Evolutionary conservation across 2,329 filamentous ascomycete genomes (phyloP).

Genomic region (Phialophora macrospora): DNA sequence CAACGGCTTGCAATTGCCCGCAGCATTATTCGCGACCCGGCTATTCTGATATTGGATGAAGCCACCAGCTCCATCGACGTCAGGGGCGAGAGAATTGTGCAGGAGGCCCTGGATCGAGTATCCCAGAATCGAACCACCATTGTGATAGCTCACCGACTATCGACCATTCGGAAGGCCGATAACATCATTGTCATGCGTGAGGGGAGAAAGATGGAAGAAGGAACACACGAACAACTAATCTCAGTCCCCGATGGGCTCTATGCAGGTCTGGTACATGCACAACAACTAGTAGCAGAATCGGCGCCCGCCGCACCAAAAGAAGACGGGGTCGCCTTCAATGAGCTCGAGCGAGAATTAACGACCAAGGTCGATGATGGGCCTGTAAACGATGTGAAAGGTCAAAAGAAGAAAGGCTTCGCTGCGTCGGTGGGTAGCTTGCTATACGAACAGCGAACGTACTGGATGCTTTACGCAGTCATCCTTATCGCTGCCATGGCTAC

Average conservation of each 20-base stretch:
- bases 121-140: constrained; percentile 70
- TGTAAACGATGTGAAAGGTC: constrained; percentile 10
- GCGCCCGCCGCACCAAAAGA: constrained; percentile 43
- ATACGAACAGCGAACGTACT: constrained; percentile 44
- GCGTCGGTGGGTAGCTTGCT: constrained; percentile 42
- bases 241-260: constrained; percentile 66
- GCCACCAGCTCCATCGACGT: constrained; percentile 72
- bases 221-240: constrained; percentile 75
- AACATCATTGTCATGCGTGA: constrained; percentile 76
- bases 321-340: constrained; percentile 27
- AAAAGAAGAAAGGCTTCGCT: constrained; percentile 38
- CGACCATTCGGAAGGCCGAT: constrained; percentile 76
- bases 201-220: constrained; percentile 73
- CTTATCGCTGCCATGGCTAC: constrained; percentile 41
- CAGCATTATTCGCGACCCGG: constrained; percentile 69
- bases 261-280: constrained; percentile 41
- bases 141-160: constrained; percentile 76
- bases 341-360: constrained; percentile 17
- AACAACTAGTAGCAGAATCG: constrained; percentile 42
- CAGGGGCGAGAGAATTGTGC: constrained; percentile 60
- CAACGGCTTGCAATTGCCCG: constrained; percentile 79
- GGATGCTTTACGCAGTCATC: constrained; percentile 41
- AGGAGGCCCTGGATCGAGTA: constrained; percentile 58
- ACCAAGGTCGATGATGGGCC: constrained; percentile 16
- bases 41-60: constrained; percentile 74